Evolutionary conservation across 768 basidiomycete genomes (phyloP), one percentile per base, ranked within the genome.

Genomic region (Daedaleopsis sinensis): DNA sequence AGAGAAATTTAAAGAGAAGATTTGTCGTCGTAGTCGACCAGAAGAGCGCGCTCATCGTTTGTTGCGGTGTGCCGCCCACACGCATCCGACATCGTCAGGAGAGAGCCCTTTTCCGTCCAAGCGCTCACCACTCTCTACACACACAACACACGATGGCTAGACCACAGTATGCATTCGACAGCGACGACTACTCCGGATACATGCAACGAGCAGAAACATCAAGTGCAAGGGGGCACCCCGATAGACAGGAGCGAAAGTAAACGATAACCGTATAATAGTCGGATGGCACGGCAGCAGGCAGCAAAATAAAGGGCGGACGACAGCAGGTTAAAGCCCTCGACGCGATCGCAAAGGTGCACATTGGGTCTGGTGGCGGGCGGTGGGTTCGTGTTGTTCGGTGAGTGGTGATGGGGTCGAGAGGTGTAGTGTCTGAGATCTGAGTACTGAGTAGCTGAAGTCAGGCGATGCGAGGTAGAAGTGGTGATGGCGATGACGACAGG

Each of bases 181-280:
- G 36, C 55, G 11, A 46, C 55, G 49, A 52, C 16, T 37, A 39
- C 24, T 62, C 57, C 61, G 24, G 51, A 55, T 52, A 62, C 61
- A 62, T 47, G 51, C 61, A 57, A 57, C 61, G 55, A 48, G 36
- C n/a, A 15, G 50, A 52, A 49, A 49, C 21, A 49, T 49, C 27
- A 49, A 13, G 15, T 4, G 19, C 47, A 49, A 24, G 47, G 21
- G 23, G 47, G 19, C n/a, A 23, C 11, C 47, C 47, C 47, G 47
- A 49, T 54, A 49, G 55, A 57, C 60, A 61, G 60, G 36, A 27
- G 46, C 47, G 38, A 48, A 46, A 50, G 54, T 39, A 55, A 58
- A 37, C 47, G 58, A 48, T 49, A 63, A 63, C 57, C 57, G 53
- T 63, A 63, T 46, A 37, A 51, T 58, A 58, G 39, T 48, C 21